Base-by-base conservation (phyloP, 2,329 filamentous ascomycete genomes). In the Graphiopsis chlorocephala region DNA sequence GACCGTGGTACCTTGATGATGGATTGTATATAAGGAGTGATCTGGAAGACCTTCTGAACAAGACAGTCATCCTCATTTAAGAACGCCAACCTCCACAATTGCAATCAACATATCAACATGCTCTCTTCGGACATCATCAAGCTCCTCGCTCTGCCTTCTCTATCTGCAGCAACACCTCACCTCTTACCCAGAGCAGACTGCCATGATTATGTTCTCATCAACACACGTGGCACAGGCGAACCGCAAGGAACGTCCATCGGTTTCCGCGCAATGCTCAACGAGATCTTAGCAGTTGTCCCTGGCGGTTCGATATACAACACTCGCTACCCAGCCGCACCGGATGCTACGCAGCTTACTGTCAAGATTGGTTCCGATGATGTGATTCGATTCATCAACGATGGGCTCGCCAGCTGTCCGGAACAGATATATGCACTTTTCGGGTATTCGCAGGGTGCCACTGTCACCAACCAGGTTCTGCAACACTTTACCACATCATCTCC, bases 361-460 rank as follows among this genome's bases (percentile, higher is more conserved):
- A 75, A 77, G 56, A 69, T 74, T 62, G 72, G 70, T 0, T 59
- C 67, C 10, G 62, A 65, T 2, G 75, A 72, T 5, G 77, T 77
- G 53, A 60, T 77, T 68, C 72, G 73, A 66, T 67, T 75, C 14
- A 71, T 78, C 64, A 67, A 66, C 6, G 64, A 62, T n/a, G 72
- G 67, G 4, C 68, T 77, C 3, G n/a, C 31, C 0, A 48, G 66
- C 0, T 68, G 65, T 28, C 71, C 75, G 1, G 68, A 70, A 23
- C 69, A 72, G 59, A 77, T 73, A 65, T 77, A 77, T 66, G 57
- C 29, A 14, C 31, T 47, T 14, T 26, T 61, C 38, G 76, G 76
- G 17, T 78, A 78, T 68, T 75, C 72, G 4, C 76, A 78, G 64
- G 76, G 74, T 20, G 76, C 76, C 0, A 70, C 73, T 4, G 76